Evolutionary conservation across 495 filamentous ascomycete genomes (phyloP).

Genomic region (Platismatia glauca): DNA sequence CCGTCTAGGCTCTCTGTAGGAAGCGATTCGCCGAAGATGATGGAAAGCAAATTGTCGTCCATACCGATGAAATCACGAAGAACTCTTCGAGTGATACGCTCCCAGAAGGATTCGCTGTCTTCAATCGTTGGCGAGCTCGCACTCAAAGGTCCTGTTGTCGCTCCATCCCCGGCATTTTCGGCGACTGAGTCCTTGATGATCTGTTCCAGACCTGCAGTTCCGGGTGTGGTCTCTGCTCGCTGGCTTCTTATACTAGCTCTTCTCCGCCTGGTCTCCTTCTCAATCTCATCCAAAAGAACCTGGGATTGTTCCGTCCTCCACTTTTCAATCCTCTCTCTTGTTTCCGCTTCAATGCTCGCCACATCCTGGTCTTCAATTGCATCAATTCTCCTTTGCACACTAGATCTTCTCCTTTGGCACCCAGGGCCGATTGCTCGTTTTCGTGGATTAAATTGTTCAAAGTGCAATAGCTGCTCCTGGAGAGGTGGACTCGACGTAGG

Average conservation of each 20-base stretch:
- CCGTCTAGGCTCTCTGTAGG: conserved; percentile 28
- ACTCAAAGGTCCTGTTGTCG: not conserved
- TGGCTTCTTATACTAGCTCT: conserved; percentile 34
- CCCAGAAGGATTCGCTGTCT: conserved; percentile 59
- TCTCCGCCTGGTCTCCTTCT: conserved; percentile 66
- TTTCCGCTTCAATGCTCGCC: conserved; percentile 51
- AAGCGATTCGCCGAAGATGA: conserved; percentile 80
- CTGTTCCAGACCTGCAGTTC: conserved; percentile 7
- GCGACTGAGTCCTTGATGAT: conserved; percentile 9
- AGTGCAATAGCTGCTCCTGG: conserved; percentile 76
- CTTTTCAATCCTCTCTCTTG: conserved; percentile 71
- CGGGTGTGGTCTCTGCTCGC: conserved; percentile 15
- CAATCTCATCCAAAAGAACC: conserved; percentile 77
- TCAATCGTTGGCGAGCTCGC: conserved; percentile 17
- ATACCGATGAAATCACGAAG: conserved; percentile 87
- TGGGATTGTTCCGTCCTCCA: conserved; percentile 90
- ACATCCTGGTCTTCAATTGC: conserved; percentile 54
- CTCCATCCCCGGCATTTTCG: not conserved
- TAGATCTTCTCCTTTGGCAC: conserved; percentile 42
- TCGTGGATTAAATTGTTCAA: conserved; percentile 70
- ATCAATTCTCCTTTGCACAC: conserved; percentile 56
- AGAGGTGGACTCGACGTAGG: conserved; percentile 44
- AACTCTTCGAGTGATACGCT: conserved; percentile 71
- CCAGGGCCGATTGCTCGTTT: conserved; percentile 33
- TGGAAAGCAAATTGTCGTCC: conserved; percentile 71